Evolutionary conservation across 2,329 filamentous ascomycete species (phyloP).

Genomic region (Trichoderma arundinaceum): DNA sequence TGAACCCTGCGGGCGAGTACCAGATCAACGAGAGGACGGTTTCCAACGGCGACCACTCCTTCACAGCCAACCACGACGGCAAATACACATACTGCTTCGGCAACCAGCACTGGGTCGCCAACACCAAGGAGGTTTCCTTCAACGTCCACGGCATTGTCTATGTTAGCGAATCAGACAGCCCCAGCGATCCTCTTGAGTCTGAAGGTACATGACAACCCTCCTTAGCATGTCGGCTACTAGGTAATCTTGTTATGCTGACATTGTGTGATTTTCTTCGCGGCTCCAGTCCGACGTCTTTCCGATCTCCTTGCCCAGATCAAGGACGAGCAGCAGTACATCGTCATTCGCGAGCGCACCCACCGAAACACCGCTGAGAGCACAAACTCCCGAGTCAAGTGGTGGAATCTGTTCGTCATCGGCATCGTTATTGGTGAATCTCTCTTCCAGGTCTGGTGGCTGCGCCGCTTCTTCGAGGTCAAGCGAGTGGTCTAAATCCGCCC

Average conservation of each 20-base stretch:
- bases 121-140: slow-evolving; percentile 97
- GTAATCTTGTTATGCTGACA: neutral
- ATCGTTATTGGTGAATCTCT: slow-evolving; percentile 89
- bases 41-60: slow-evolving; percentile 91
- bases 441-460: slow-evolving; percentile 99
- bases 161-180: slow-evolving; percentile 83
- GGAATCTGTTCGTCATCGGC: slow-evolving; percentile 94
- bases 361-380: slow-evolving; percentile 99
- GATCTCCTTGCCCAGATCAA: slow-evolving; percentile 91
- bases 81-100: slow-evolving; percentile 98
- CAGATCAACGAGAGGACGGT: slow-evolving; percentile 80
- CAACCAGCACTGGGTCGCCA: slow-evolving; percentile 96
- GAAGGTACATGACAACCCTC: slow-evolving; percentile 68
- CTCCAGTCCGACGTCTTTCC: slow-evolving; percentile 76
- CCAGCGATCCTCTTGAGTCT: slow-evolving; percentile 84
- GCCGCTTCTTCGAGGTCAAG: slow-evolving; percentile 94
- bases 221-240: slow-evolving; percentile 29
- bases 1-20: slow-evolving; percentile 76
- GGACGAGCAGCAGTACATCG: slow-evolving; percentile 97
- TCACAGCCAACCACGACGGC: slow-evolving; percentile 83
- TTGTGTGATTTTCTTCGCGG: neutral
- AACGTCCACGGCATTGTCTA: slow-evolving; percentile 99
- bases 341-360: slow-evolving; percentile 93
- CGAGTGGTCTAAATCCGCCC: slow-evolving; percentile 60
- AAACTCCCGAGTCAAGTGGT: slow-evolving; percentile 98